Percentiles rank a stretch among this genome's conserved stretches.
phyloP scores from a whole-genome alignment of 225 moss, liverwort and hornwort species.

The Rhytidiadelphus loreus region DNA sequence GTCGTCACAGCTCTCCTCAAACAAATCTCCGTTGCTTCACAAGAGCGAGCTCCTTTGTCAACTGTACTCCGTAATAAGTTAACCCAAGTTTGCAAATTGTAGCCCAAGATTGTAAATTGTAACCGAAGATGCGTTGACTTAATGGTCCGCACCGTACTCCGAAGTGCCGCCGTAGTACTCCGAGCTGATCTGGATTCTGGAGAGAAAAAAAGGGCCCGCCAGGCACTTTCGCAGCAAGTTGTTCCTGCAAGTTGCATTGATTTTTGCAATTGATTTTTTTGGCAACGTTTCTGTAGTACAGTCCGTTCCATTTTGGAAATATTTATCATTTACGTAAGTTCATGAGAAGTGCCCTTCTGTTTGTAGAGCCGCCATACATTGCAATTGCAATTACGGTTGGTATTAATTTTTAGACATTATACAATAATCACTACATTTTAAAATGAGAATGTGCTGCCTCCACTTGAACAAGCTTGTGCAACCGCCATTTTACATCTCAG shows the following conservation, averaged over 20 bases:
- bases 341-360: too few relatives aligned
- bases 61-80: not conserved
- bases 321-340: too few relatives aligned
- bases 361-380: too few relatives aligned
- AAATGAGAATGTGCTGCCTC: too few relatives aligned
- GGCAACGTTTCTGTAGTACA: not conserved
- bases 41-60: not conserved
- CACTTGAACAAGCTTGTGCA: too few relatives aligned
- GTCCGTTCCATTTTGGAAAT: too few relatives aligned
- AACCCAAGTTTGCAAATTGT: not conserved
- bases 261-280: too few relatives aligned
- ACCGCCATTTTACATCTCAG: too few relatives aligned
- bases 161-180: not conserved
- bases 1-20: not conserved
- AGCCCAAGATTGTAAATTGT: not conserved
- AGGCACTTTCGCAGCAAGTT: not conserved
- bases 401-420: too few relatives aligned
- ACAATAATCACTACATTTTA: too few relatives aligned
- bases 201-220: not conserved
- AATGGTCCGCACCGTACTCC: not conserved
- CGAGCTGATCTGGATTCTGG: too few relatives aligned
- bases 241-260: not conserved
- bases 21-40: not conserved
- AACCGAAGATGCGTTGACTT: not conserved
- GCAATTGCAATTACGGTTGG: too few relatives aligned